A percentile compares a stretch with the other conserved stretches of the same genome.
phyloP scores from a whole-genome alignment of 805 yeast species.

The Babjeviella inositovora region DNA sequence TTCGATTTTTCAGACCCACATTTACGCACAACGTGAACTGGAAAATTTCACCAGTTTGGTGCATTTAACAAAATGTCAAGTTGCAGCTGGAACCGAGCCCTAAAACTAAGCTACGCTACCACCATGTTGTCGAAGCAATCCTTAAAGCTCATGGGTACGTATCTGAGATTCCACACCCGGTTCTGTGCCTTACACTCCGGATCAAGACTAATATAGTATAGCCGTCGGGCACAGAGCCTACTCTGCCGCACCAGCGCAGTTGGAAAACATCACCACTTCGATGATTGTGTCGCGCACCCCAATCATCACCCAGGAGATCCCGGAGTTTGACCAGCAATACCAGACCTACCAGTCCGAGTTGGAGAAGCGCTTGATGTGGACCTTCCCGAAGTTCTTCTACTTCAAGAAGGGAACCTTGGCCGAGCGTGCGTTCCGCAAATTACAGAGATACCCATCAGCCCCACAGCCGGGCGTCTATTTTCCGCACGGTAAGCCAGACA shows the following conservation, averaged over 20 bases:
- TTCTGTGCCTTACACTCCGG: too few relatives aligned
- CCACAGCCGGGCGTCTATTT: conserved; percentile 65
- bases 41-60: too few relatives aligned
- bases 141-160: too few relatives aligned
- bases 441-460: conserved; percentile 61
- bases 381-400: conserved; percentile 88
- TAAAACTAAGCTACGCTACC: too few relatives aligned
- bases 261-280: conserved; percentile 20
- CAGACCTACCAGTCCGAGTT: conserved; percentile 75
- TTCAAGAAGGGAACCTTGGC: conserved; percentile 82
- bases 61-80: too few relatives aligned
- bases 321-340: conserved; percentile 58
- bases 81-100: too few relatives aligned
- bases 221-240: too few relatives aligned
- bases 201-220: too few relatives aligned
- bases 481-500: conserved; percentile 73
- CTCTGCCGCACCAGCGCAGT: conserved; percentile 2
- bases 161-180: too few relatives aligned
- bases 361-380: conserved; percentile 90
- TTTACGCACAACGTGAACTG: too few relatives aligned
- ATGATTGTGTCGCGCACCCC: conserved; percentile 71
- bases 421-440: conserved; percentile 62
- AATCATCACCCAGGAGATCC: conserved; percentile 62
- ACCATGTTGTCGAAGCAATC: too few relatives aligned
- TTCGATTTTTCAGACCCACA: too few relatives aligned